A percentile compares a stretch with the other conserved stretches of the same genome.
Conservation (phyloP, 129 eudicot species). For the Ambrosia trifida region DNA sequence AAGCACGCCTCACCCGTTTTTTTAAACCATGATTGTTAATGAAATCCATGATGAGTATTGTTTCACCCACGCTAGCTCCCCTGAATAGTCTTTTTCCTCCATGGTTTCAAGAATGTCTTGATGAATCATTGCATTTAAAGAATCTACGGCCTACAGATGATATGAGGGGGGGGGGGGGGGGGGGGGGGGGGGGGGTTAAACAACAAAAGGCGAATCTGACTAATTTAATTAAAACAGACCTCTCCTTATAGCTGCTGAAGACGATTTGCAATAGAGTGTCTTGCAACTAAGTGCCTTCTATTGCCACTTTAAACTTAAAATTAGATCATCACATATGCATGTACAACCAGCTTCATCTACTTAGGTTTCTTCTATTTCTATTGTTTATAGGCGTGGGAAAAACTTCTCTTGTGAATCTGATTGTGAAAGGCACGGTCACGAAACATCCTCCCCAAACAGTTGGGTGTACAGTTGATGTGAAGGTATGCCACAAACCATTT, state of each 20-base stretch:
- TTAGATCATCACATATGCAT: neutral
- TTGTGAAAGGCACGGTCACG: conserved; percentile 68
- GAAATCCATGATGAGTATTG: too few relatives aligned
- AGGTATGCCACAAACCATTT: conserved; percentile 45
- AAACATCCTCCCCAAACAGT: conserved; percentile 82
- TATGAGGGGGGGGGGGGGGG: neutral
- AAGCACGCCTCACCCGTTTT: too few relatives aligned
- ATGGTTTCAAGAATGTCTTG: conserved; percentile 13
- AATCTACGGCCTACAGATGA: too few relatives aligned
- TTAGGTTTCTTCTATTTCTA: neutral
- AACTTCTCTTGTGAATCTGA: conserved; percentile 93
- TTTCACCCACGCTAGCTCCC: too few relatives aligned
- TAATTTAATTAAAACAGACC: neutral
- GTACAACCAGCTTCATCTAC: neutral
- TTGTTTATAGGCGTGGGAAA: conserved; percentile 76
- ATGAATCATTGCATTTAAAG: conserved; percentile 13
- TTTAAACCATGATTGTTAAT: too few relatives aligned
- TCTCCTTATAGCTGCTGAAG: neutral
- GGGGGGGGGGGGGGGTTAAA: too few relatives aligned
- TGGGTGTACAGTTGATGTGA: conserved; percentile 84
- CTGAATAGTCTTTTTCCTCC: too few relatives aligned
- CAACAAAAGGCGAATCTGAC: too few relatives aligned
- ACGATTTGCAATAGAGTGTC: neutral
- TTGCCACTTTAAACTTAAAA: neutral
- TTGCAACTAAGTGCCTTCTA: neutral